A percentile compares a stretch with the other conserved stretches of the same genome.
Evolutionary conservation across 2,329 filamentous ascomycete genomes (phyloP).

Genomic region (Claviceps humidiphila): DNA sequence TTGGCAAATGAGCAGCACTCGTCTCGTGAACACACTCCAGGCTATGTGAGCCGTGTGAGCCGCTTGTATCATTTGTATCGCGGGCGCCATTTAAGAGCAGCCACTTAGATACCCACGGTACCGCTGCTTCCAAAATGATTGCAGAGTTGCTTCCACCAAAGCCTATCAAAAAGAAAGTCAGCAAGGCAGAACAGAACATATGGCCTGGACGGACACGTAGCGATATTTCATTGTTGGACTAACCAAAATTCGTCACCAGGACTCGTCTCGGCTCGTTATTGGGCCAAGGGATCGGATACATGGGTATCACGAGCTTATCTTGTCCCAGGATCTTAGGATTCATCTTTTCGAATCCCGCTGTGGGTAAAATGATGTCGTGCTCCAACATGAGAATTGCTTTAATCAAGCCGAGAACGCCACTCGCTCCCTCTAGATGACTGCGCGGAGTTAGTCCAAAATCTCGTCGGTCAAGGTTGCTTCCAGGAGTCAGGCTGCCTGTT

Average conservation of each 20-base stretch:
- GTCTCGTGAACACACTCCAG: background rate
- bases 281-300: conserved; percentile 11
- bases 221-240: background rate
- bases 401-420: conserved; percentile 14
- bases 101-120: background rate
- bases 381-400: conserved; percentile 16
- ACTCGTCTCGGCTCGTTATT: conserved; percentile 7
- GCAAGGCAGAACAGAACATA: background rate
- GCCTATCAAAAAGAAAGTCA: background rate
- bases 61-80: background rate
- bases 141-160: conserved; percentile 14
- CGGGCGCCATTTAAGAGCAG: background rate
- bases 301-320: conserved; percentile 6
- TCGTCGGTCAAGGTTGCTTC: background rate
- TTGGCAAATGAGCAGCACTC: background rate
- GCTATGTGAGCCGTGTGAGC: background rate
- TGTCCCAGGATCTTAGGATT: conserved; percentile 8
- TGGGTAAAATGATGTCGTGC: conserved; percentile 13
- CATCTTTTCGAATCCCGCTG: conserved; percentile 13
- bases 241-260: conserved; percentile 15
- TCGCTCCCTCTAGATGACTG: conserved; percentile 13
- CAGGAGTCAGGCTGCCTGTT: background rate
- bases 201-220: background rate
- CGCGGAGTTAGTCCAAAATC: background rate
- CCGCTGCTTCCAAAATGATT: conserved; percentile 7